Evolutionary conservation across 306 rosid genomes (phyloP).

Genomic region (cucumber (Cucumis sativus)): Cucumber_9930_V3 NC_026655.2:19903501-19904000

Average conservation of each 20-base stretch:
- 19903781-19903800: neutral
- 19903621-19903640: neutral
- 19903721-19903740: neutral
- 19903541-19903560: neutral
- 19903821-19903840: too few relatives aligned
- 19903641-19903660: neutral
- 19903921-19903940: too few relatives aligned
- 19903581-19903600: neutral
- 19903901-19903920: too few relatives aligned
- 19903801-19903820: neutral
- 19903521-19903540: neutral
- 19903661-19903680: neutral
- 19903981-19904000: too few relatives aligned
- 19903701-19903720: slow-evolving; percentile 1
- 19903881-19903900: too few relatives aligned
- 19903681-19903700: neutral
- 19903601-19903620: neutral
- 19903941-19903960: too few relatives aligned
- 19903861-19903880: too few relatives aligned
- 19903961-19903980: too few relatives aligned
- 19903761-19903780: neutral
- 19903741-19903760: neutral
- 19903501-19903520: slow-evolving; percentile 3
- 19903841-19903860: too few relatives aligned
- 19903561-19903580: neutral